Conservation (phyloP, 371 early-diverging fungal genomes). For the Rhizopus stolonifer region DNA sequence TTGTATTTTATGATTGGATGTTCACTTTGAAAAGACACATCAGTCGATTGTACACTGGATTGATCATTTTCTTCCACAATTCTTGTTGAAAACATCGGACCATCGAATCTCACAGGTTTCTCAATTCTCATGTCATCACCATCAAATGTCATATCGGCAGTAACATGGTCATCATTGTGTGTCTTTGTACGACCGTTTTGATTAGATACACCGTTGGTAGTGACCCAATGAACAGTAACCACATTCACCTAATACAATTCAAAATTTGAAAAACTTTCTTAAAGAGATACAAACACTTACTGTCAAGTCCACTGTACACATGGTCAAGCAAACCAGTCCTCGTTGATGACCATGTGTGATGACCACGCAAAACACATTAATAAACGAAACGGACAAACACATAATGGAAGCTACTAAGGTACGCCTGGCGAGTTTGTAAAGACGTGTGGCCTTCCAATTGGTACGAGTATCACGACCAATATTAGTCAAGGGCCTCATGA, state of each 20-base stretch:
- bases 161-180: constrained; percentile 18
- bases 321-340: constrained; percentile 53
- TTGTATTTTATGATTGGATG: constrained; percentile 16
- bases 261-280: too few relatives aligned
- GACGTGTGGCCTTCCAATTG: constrained; percentile 45
- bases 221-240: constrained; percentile 60
- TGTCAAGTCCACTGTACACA: constrained; percentile 59
- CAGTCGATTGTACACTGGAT: constrained; percentile 10
- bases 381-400: constrained; percentile 46
- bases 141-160: constrained; percentile 29
- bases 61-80: constrained; percentile 17
- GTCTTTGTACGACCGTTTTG: constrained; percentile 16
- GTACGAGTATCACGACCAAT: constrained; percentile 33
- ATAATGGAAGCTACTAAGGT: constrained; percentile 51
- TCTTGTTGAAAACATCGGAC: constrained; percentile 9
- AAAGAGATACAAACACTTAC: too few relatives aligned
- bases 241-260: constrained; percentile 43
- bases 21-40: constrained; percentile 19
- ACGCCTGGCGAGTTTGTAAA: constrained; percentile 49
- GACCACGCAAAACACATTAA: constrained; percentile 50
- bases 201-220: constrained; percentile 15
- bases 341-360: constrained; percentile 49
- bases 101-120: constrained; percentile 18
- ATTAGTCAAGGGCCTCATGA: constrained; percentile 42
- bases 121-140: constrained; percentile 7